Percentiles rank a stretch among this genome's conserved stretches.
Evolutionary conservation across 2,329 filamentous ascomycete genomes (phyloP).

Genomic region (Talaromyces islandicus): DNA sequence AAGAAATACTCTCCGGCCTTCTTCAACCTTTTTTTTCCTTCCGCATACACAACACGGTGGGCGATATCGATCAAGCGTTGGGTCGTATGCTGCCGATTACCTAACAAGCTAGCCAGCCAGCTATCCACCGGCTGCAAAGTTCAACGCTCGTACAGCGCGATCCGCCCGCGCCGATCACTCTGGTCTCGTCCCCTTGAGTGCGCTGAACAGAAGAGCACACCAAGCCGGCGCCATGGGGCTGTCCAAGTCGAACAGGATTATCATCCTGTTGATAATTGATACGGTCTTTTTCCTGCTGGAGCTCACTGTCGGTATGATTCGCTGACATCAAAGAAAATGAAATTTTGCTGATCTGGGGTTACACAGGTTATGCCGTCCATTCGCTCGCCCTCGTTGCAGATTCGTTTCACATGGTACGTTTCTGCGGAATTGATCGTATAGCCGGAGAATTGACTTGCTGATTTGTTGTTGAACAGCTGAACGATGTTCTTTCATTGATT

Average conservation of each 20-base stretch:
- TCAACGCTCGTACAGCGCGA: neutral
- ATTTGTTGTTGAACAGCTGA: constrained; percentile 53
- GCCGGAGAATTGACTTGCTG: neutral
- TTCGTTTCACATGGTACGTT: constrained; percentile 89
- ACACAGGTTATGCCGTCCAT: constrained; percentile 68
- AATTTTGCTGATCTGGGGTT: neutral
- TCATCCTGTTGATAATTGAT: constrained; percentile 89
- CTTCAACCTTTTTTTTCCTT: neutral
- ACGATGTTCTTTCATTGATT: constrained; percentile 90
- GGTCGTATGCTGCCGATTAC: neutral
- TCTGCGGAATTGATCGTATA: neutral
- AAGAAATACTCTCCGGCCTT: neutral
- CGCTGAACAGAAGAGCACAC: neutral
- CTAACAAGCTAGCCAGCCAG: neutral
- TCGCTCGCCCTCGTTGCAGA: constrained; percentile 93
- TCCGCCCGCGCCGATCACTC: neutral
- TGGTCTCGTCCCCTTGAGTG: neutral
- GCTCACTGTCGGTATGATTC: constrained; percentile 58
- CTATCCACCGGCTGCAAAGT: neutral
- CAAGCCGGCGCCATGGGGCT: constrained; percentile 58
- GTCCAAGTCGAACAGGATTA: constrained; percentile 88
- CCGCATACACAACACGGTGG: neutral
- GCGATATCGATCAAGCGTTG: neutral
- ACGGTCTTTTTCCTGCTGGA: constrained; percentile 85
- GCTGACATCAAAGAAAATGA: neutral